Base-by-base conservation (phyloP, 768 basidiomycete genomes). In the Leucogyrophana mollusca region DNA sequence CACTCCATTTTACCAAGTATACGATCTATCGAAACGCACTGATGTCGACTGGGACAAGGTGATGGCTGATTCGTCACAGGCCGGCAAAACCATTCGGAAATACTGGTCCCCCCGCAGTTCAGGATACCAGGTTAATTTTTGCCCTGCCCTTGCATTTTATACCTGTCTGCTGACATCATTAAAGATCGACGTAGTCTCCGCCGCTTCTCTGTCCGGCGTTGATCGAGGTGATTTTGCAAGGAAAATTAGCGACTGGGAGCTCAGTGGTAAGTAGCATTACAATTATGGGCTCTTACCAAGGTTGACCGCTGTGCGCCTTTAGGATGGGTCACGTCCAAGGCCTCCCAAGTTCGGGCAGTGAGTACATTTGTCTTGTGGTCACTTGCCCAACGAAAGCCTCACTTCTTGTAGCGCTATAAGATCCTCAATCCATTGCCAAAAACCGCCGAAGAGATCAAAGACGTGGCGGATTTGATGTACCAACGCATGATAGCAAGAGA, bases 1-100 rank as follows among this genome's bases (percentile, higher is more conserved):
- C 25, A 79, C 77, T 0, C 77, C 77, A 0, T 73, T 69, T 47
- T 79, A 72, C 46, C 62, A 69, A 3, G 44, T 65, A 11, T 77
- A 75, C 52, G 65, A 71, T 30, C 57, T 76, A 48, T 65, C 60
- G 14, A 55, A 61, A 1, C 58, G 60, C n/a, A 48, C 47, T 3
- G 33, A 25, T 8, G 44, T 37, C 1, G 68, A 61, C 2, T 66
- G 60, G 59, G 20, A 53, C 9, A 58, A 62, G 18, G 57, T 74
- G 4, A 35, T 58, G 32, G 44, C 50, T 1, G 69, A 73, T 51
- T 52, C 54, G 1, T 64, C 63, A 4, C 46, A 54, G 6, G 62
- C 66, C 10, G 73, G 72, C 0, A 53, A 47, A 33, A 60, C 61
- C 0, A 63, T 76, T 18, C 57, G 60, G 24, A 40, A 41, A 8